Evolutionary conservation across 108 stramenopile species (phyloP).

Genomic region (Cyclotella cryptica): DNA sequence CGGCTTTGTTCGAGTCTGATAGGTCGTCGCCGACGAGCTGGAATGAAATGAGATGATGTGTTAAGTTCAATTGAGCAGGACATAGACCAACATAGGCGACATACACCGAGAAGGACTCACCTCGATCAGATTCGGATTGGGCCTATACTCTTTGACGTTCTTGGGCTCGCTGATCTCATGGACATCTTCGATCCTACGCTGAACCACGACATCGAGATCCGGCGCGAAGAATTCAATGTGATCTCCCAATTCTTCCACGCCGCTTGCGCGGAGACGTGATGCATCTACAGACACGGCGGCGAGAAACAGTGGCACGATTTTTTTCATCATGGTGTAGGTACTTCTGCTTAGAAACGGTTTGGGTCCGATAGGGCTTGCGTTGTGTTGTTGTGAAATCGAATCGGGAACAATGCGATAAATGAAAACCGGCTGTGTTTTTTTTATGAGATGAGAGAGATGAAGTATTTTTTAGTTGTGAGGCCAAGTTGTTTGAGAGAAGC

Average conservation of each 20-base stretch:
- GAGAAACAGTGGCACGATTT: neutral
- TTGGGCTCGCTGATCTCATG: neutral
- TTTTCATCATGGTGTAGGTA: slow-evolving; percentile 8
- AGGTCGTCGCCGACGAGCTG: slow-evolving; percentile 17
- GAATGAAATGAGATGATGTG: neutral
- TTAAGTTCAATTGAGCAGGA: too few relatives aligned
- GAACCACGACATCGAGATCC: neutral
- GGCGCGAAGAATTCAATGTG: slow-evolving; percentile 25
- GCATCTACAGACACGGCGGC: neutral
- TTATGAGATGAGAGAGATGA: too few relatives aligned
- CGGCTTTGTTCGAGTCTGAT: neutral
- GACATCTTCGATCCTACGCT: neutral
- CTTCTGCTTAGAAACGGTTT: too few relatives aligned
- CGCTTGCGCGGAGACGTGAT: neutral
- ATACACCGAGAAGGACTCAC: neutral
- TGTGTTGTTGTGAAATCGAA: too few relatives aligned
- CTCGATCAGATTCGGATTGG: neutral
- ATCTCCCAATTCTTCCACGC: slow-evolving; percentile 29
- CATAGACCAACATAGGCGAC: neutral
- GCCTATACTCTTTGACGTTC: neutral
- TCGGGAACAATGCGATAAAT: too few relatives aligned
- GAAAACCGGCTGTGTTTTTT: too few relatives aligned
- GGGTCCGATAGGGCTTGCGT: too few relatives aligned
- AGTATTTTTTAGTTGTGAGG: too few relatives aligned
- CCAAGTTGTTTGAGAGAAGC: too few relatives aligned